Percentiles rank a stretch among this genome's conserved stretches.
Evolutionary conservation across 2,329 filamentous ascomycete species (phyloP).

Genomic region (Mycosphaerella arachidis): DNA sequence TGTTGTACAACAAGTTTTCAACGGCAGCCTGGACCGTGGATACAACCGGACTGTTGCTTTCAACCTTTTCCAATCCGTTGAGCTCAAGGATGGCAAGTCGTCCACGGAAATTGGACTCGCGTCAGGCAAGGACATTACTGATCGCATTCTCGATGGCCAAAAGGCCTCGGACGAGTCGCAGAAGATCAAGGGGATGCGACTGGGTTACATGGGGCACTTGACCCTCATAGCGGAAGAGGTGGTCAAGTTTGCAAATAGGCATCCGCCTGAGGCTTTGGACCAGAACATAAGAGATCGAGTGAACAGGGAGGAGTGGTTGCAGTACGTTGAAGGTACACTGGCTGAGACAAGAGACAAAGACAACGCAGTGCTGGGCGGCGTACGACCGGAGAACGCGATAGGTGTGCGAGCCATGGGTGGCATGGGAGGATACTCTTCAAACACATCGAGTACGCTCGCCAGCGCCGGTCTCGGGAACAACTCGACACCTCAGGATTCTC

Average conservation of each 20-base stretch:
- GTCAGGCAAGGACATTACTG: slow-evolving; percentile 81
- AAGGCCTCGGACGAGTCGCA: slow-evolving; percentile 81
- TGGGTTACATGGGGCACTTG: slow-evolving; percentile 97
- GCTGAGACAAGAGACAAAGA: slow-evolving; percentile 92
- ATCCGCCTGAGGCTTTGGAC: slow-evolving; percentile 82
- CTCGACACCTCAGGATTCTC: slow-evolving; percentile 27
- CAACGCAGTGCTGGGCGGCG: slow-evolving; percentile 95
- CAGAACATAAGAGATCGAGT: slow-evolving; percentile 81
- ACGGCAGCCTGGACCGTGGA: slow-evolving; percentile 93
- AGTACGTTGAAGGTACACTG: slow-evolving; percentile 88
- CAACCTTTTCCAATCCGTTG: slow-evolving; percentile 63
- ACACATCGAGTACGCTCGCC: slow-evolving; percentile 56
- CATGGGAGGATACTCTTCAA: slow-evolving; percentile 44
- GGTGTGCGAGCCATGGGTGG: slow-evolving; percentile 57
- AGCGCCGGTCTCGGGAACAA: slow-evolving; percentile 67
- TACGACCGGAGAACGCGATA: slow-evolving; percentile 84
- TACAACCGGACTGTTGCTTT: slow-evolving; percentile 87
- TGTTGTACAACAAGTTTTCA: slow-evolving; percentile 98
- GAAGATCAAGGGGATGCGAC: slow-evolving; percentile 74
- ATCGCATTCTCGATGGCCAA: slow-evolving; percentile 88
- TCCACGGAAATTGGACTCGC: slow-evolving; percentile 24
- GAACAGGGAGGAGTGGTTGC: slow-evolving; percentile 84
- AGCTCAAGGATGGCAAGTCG: slow-evolving; percentile 18
- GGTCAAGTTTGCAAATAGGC: slow-evolving; percentile 94
- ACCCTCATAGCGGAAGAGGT: slow-evolving; percentile 97